Conservation (phyloP, 257 asterid genomes). For the Forsythia viridissima region DNA sequence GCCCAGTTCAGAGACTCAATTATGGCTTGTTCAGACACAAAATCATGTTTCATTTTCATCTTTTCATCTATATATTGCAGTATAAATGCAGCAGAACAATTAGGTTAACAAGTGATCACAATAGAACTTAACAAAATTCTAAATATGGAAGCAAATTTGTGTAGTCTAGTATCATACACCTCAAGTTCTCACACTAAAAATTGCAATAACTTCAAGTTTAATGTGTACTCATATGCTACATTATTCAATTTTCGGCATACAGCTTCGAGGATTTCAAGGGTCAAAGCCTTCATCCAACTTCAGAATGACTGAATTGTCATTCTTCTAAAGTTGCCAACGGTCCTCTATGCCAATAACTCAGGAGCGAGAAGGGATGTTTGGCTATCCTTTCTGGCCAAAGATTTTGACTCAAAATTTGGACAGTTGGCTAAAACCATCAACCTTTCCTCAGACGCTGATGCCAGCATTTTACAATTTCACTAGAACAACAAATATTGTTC, state of each 20-base stretch:
- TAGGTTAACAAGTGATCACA: background rate
- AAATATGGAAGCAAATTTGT: background rate
- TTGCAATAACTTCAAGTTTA: background rate
- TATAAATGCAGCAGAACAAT: background rate
- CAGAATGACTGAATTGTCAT: background rate
- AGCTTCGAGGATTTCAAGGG: background rate
- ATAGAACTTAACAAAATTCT: background rate
- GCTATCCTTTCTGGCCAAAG: too few species aligned
- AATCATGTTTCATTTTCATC: background rate
- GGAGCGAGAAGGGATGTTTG: background rate
- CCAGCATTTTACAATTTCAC: background rate
- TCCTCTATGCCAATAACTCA: background rate
- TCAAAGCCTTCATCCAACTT: background rate
- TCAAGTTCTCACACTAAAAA: background rate
- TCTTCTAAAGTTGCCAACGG: background rate
- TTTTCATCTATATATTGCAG: background rate
- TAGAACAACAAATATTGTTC: slow-evolving; percentile 30
- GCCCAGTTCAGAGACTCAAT: slow-evolving; percentile 14
- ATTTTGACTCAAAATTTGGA: too few species aligned
- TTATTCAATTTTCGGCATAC: slow-evolving; percentile 1
- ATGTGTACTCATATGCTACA: slow-evolving; percentile 12
- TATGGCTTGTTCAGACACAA: background rate
- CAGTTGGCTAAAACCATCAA: too few species aligned
- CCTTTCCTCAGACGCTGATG: background rate
- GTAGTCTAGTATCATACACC: background rate